Evolutionary conservation across 2,329 filamentous ascomycete species (phyloP).

Genomic region (Fusarium liriodendri): DNA sequence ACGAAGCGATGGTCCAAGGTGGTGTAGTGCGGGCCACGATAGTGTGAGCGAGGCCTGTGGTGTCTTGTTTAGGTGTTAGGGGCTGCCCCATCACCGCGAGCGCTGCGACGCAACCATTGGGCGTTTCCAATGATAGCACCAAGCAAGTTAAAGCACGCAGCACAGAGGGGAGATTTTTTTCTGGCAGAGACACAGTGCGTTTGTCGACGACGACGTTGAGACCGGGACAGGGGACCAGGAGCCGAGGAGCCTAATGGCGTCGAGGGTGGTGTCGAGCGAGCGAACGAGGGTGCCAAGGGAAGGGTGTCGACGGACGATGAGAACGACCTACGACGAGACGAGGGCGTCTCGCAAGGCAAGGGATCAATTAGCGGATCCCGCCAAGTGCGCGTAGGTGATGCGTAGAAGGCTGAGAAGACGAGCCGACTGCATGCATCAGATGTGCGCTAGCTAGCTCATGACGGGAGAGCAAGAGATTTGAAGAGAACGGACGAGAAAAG

Average conservation of each 20-base stretch:
- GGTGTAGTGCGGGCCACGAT: slow-evolving; percentile 29
- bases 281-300: slow-evolving; percentile 7
- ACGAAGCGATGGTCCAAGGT: slow-evolving; percentile 30
- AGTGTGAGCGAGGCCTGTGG: slow-evolving; percentile 18
- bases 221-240: slow-evolving; percentile 36
- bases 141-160: slow-evolving; percentile 18
- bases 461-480: slow-evolving; percentile 14
- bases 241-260: slow-evolving; percentile 37
- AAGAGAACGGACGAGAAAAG: slow-evolving; percentile 9
- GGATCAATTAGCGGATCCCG: slow-evolving; percentile 28
- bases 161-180: slow-evolving; percentile 10
- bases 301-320: slow-evolving; percentile 5
- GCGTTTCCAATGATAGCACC: slow-evolving; percentile 8
- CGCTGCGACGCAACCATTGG: slow-evolving; percentile 14
- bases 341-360: slow-evolving; percentile 32
- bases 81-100: slow-evolving; percentile 19
- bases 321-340: not conserved
- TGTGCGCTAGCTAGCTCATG: slow-evolving; percentile 31
- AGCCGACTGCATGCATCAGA: slow-evolving; percentile 30
- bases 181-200: slow-evolving; percentile 24
- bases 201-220: slow-evolving; percentile 32
- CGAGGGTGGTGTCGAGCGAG: slow-evolving; percentile 26
- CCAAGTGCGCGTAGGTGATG: slow-evolving; percentile 1
- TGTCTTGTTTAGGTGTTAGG: slow-evolving; percentile 19
- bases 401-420: slow-evolving; percentile 34